Evolutionary conservation across 1,139 yeast species (phyloP), one percentile per base, ranked within the genome.

Genomic region (Yamadazyma spencermartinsiae): DNA sequence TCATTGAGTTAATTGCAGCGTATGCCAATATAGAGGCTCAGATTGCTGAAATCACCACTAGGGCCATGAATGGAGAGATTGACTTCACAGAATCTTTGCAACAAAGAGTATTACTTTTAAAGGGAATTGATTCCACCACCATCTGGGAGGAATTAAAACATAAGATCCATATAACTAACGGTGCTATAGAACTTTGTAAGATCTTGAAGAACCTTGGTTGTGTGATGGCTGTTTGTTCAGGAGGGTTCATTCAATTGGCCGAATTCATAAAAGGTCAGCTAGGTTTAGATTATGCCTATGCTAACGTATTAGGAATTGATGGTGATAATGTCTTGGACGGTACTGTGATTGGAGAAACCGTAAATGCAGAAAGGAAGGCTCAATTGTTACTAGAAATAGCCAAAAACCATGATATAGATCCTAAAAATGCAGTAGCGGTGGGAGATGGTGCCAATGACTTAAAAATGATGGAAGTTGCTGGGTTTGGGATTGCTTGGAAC

Each of bases 401-500:
- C 1, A 49, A 58, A 2, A 74, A 74, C 39, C 88, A 86, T 48
- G 62, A 63, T 3, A 73, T 90, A 23, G 79, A 78, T 19, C 65
- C 84, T 3, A 63, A 61, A 31, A 58, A 73, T 13, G 79, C 83
- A 0, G 83, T 87, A 35, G 98, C 98, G 29, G 87, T 94, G 27
- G 99, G 99, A 21, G 98, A 94, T 58, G 98, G 98, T 23, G 96
- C 98, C 18, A 94, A 94, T 54, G 99, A 94, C 62, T 70, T 94
- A 57, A 78, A 79, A 31, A 95, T 95, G 90, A 92, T 94, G 98
- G 76, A 72, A 3, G 79, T 66, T 14, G 97, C 96, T 2, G 98
- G 98, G 0, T 86, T 81, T 59, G 98, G 98, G 14, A 74, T 94
- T 42, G 98, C 98, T 0, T 94, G 96, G 94, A 86, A 89, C 58